phyloP scores from a whole-genome alignment of 1,284 basidiomycete genomes.

The Anthracocystis setariae region DNA sequence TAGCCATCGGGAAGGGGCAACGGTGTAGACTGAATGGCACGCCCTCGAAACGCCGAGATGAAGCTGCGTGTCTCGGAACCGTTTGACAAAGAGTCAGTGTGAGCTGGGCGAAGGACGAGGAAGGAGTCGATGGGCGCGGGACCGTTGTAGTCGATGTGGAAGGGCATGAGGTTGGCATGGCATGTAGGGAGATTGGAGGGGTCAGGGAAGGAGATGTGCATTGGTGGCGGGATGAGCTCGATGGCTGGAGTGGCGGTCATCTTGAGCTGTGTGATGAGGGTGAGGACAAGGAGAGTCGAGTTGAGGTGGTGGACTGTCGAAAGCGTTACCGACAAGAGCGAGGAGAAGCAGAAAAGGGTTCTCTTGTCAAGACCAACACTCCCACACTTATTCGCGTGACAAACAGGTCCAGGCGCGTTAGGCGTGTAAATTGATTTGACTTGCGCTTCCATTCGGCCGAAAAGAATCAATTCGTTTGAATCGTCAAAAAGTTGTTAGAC shows the following conservation, averaged over 20 bases:
- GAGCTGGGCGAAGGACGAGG: conserved; percentile 29
- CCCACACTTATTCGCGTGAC: too few relatives aligned
- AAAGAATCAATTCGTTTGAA: too few relatives aligned
- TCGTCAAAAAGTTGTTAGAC: too few relatives aligned
- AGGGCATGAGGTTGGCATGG: conserved; percentile 52
- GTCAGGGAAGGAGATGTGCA: conserved; percentile 14
- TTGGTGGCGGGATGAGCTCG: conserved; percentile 24
- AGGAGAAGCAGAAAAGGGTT: neutral
- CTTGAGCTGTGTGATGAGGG: neutral
- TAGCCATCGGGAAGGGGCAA: conserved; percentile 30
- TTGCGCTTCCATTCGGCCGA: too few relatives aligned
- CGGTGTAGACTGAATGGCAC: conserved; percentile 39
- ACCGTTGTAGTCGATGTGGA: conserved; percentile 50
- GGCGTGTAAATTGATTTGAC: conserved; percentile 20
- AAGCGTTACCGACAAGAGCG: too few relatives aligned
- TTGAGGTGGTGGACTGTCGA: too few relatives aligned
- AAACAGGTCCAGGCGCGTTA: conserved; percentile 1
- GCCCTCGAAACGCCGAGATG: conserved; percentile 38
- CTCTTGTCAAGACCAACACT: conserved; percentile 28
- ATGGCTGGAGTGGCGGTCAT: conserved; percentile 10
- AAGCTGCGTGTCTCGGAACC: conserved; percentile 10
- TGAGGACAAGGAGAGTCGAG: neutral
- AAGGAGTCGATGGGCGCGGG: conserved; percentile 46
- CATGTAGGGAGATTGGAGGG: conserved; percentile 10
- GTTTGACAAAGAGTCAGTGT: neutral